Base-by-base conservation (phyloP, 371 early-diverging fungal species). In the Synchytrium microbalum region DNA sequence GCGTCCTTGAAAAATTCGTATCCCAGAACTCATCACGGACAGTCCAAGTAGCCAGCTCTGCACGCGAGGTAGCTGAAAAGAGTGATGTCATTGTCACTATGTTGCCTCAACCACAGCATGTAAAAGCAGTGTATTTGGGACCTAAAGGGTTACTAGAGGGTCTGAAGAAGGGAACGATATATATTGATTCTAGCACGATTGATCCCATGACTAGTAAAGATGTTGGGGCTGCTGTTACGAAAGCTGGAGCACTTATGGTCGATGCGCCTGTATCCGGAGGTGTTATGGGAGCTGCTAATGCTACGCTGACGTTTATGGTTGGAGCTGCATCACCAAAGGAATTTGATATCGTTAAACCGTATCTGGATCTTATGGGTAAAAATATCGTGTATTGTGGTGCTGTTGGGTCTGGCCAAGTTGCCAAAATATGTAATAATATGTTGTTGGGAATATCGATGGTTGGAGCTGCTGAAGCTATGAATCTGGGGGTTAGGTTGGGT, bases 221-320 rank as follows among this genome's bases (percentile, higher is more conserved):
- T n/a, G 84, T 94, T 3, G 85, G 90, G 19, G 74, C 75, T 52
- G 72, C 68, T 5, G 72, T 89, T 26, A 70, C 71, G 38, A 73
- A 76, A 3, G 82, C 82, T 38, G 84, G 85, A 0, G 89, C 80
- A 2, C 76, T 71, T n/a, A 85, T 86, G 24, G 77, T 96, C 27
- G 98, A 98, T 74, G 94, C 96, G 2, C 98, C 98, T 2, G 96
- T 98, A 2, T 93, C 93, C 64, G 98, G 98, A 33, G 95, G 91
- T 10, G 86, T 87, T 19, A 80, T 83, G 61, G 97, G 95, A 31
- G 98, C 98, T 1, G 78, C 88, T 65, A 88, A 86, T 14, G 98
- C 88, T 24, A 93, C 95, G 0, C 76, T 98, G 63, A 95, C 96
- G 0, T 98, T 97, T 76, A 96, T 98, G 96, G 94, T 94, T 1